Base-by-base conservation (phyloP, 306 rosid genomes). In the Comarum palustre region DNA sequence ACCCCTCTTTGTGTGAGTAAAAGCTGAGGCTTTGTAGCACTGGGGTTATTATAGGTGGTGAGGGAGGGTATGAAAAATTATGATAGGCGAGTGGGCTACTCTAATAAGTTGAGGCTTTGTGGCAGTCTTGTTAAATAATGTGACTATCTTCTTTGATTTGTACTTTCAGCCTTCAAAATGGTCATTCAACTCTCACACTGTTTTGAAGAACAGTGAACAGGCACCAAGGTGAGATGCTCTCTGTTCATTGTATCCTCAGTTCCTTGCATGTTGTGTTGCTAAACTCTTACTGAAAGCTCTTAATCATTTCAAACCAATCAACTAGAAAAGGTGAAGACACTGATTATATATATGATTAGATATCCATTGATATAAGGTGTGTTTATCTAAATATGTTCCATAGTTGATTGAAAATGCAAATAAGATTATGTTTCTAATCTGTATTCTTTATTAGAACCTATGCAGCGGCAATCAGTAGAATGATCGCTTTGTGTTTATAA, bases 141-240 rank as follows among this genome's bases (percentile, higher is more conserved):
- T 66, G 14, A 65, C 60, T 59, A 69, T 67, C 51, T 77, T 46
- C 38, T 67, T 27, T 71, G 34, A 32, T 81, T 75, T 78, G 66
- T 54, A 31, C 78, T 72, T 77, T 77, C 86, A 94, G 98, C 98
- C 98, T 72, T 67, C 84, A 38, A 91, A 85, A 79, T 94, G 98
- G 98, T 85, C 96, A 48, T 94, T 91, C 75, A 89, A 86, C 82
- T 91, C 98, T 1, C 82, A 86, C 82, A 91, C 97, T 6, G 69
- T 89, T 80, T 88, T 94, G 94, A 94, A 91, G 95, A 91, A 82
- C 84, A 84, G 84, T 5, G 98, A 94, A 80, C 96, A 82, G 72
- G 98, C 97, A 69, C 95, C 95, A 45, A 91, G 98, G 97, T 91
- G 82, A 68, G 63, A 60, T 75, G 47, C 64, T 73, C 52, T 65